phyloP scores from a whole-genome alignment of 129 eudicot species.

The Saposhnikovia divaricata region DNA sequence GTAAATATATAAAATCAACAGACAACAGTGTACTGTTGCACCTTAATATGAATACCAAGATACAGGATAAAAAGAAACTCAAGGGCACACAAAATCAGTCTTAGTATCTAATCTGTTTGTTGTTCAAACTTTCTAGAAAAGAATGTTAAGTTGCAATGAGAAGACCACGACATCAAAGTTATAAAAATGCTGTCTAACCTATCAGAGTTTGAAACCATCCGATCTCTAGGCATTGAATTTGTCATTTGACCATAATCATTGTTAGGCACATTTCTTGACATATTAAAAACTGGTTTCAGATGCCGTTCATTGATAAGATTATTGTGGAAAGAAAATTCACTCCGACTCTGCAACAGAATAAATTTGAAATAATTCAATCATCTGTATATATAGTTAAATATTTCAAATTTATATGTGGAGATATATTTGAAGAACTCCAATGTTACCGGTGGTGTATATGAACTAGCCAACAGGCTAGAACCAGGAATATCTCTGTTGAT shows the following conservation, averaged over 20 bases:
- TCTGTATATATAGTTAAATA: not conserved
- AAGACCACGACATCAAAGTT: not conserved
- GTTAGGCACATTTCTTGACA: constrained; percentile 40
- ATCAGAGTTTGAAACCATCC: constrained; percentile 28
- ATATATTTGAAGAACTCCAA: not conserved
- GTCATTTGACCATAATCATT: constrained; percentile 26
- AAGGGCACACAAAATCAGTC: not conserved
- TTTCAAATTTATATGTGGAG: not conserved
- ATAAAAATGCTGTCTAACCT: constrained; percentile 35
- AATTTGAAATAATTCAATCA: not conserved
- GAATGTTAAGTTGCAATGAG: not conserved
- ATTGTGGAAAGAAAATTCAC: constrained; percentile 32
- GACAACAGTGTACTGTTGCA: not conserved
- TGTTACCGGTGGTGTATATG: constrained; percentile 27
- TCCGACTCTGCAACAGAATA: constrained; percentile 38
- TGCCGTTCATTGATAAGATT: constrained; percentile 37
- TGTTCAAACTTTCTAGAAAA: not conserved
- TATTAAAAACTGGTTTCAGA: constrained; percentile 26
- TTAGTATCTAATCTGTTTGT: not conserved
- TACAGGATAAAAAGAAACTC: not conserved
- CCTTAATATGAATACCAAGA: not conserved
- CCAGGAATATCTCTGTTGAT: constrained; percentile 26
- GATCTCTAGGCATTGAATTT: constrained; percentile 32
- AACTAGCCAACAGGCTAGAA: constrained; percentile 16
- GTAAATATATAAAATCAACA: not conserved